Conservation (phyloP, 257 asterid genomes). For the Solanum clarkiae region DNA sequence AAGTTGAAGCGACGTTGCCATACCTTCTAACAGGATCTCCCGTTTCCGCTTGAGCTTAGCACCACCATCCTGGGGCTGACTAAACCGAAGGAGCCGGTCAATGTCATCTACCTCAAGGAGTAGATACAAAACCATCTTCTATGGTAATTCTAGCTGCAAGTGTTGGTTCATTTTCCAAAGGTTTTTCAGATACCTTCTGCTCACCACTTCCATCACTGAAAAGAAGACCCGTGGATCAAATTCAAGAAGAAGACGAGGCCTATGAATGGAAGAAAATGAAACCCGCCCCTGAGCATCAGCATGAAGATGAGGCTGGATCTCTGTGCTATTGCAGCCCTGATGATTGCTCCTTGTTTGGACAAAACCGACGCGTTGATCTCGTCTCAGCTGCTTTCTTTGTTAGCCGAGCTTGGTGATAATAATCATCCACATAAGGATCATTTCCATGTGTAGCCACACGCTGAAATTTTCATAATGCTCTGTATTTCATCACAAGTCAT, state of each 20-base stretch:
- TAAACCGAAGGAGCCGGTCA: constrained; percentile 8
- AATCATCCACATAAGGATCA: constrained; percentile 18
- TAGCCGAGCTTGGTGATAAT: constrained; percentile 13
- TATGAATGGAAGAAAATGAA: constrained; percentile 10
- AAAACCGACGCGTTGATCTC: constrained; percentile 1
- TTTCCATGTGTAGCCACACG: constrained; percentile 7
- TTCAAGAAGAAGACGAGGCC: constrained; percentile 16
- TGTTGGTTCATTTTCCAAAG: constrained; percentile 18
- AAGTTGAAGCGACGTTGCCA: constrained; percentile 31
- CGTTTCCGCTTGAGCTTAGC: constrained; percentile 23
- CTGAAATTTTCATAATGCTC: constrained; percentile 13
- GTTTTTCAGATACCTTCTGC: constrained; percentile 5
- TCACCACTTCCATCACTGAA: not conserved
- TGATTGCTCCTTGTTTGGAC: constrained; percentile 11
- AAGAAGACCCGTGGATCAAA: constrained; percentile 3
- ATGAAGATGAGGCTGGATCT: constrained; percentile 11
- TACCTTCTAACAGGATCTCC: constrained; percentile 31
- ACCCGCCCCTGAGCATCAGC: constrained; percentile 15
- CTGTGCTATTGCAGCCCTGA: not conserved
- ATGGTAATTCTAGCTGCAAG: constrained; percentile 17
- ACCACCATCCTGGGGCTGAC: constrained; percentile 22
- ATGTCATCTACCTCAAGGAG: constrained; percentile 20
- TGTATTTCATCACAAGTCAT: constrained; percentile 20
- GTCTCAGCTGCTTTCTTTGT: constrained; percentile 6
- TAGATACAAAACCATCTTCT: constrained; percentile 15